These are phyloP conservation scores for Geosmithia putterillii DNA, from an alignment of 2,329 filamentous ascomycete genomes.

Conservation along the genomic window DNA sequence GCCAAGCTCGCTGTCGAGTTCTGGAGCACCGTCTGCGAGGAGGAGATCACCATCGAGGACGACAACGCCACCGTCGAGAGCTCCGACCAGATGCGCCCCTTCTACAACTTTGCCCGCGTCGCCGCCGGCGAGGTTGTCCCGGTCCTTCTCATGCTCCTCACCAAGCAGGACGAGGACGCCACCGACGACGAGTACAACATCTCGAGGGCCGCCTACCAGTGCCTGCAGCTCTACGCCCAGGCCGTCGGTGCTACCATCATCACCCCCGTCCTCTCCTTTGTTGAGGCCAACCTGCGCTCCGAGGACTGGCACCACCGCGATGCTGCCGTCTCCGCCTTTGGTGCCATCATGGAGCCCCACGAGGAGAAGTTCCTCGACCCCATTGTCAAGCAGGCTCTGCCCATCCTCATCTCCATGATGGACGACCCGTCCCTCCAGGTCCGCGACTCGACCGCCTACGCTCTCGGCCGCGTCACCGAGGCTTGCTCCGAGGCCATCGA, in stretches of 20 bases:
- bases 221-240: constrained; percentile 88
- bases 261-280: constrained; percentile 75
- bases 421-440: constrained; percentile 81
- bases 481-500: constrained; percentile 87
- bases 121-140: constrained; percentile 91
- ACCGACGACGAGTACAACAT: constrained; percentile 96
- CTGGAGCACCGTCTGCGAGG: constrained; percentile 99
- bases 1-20: constrained; percentile 97
- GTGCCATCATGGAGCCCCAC: constrained; percentile 96
- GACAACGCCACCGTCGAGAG: constrained; percentile 73
- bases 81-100: constrained; percentile 73
- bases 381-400: constrained; percentile 89
- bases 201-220: constrained; percentile 90
- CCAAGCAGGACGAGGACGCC: constrained; percentile 96
- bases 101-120: constrained; percentile 91
- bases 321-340: constrained; percentile 92
- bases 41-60: constrained; percentile 95
- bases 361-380: constrained; percentile 87
- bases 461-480: constrained; percentile 91
- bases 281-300: constrained; percentile 77
- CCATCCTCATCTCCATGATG: constrained; percentile 85
- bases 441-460: constrained; percentile 91
- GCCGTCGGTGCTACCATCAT: constrained; percentile 79
- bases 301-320: constrained; percentile 94
- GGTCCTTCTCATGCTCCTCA: constrained; percentile 75